Base-by-base conservation (phyloP, 2,329 filamentous ascomycete species). In the Xenoacremonium recifei region DNA sequence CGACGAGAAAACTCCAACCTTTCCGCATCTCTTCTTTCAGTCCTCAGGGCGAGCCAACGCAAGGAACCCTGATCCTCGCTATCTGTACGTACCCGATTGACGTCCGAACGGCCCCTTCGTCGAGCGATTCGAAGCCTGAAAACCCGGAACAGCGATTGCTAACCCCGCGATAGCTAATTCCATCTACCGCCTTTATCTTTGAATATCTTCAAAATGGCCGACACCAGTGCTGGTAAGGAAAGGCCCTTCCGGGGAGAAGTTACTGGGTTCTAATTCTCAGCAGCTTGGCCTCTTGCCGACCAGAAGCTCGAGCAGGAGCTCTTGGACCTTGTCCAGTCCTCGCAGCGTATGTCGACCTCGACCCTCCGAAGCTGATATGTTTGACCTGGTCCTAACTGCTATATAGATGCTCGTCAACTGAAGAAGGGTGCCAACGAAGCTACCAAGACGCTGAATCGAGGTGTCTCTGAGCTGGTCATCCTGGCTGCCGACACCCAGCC, bases 381-480 rank as follows among this genome's bases (percentile, higher is more conserved):
- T 39, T n/a, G n/a, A 23, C 48, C 29, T 19, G 17, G 6, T 20
- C 39, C 44, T 41, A 48, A 50, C 39, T 20, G n/a, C 20, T 37
- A 19, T 9, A 38, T 35, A 59, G 61, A 86, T 71, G 76, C 80
- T 61, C 78, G 84, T 38, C 88, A 93, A 76, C 71, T 91, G 54
- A 93, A 93, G 78, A 95, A 93, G 77, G 88, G 89, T 49, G 88
- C 87, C 64, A 92, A 45, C 50, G 33, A 54, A 60, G 66, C 66
- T 35, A 95, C 89, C 63, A 95, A 95, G 77, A 87, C 89, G 2
- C 78, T 96, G 37, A 95, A 93, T 75, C 85, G 92, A 57, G 91
- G 92, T 71, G 90, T 92, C 49, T 83, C 83, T 55, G 92, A 97
- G 72, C 75, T 97, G 51, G 84, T 96, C 62, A 80, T 97, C 57